phyloP scores from a whole-genome alignment of 768 basidiomycete species.

The Xanthoconium stramineum region DNA sequence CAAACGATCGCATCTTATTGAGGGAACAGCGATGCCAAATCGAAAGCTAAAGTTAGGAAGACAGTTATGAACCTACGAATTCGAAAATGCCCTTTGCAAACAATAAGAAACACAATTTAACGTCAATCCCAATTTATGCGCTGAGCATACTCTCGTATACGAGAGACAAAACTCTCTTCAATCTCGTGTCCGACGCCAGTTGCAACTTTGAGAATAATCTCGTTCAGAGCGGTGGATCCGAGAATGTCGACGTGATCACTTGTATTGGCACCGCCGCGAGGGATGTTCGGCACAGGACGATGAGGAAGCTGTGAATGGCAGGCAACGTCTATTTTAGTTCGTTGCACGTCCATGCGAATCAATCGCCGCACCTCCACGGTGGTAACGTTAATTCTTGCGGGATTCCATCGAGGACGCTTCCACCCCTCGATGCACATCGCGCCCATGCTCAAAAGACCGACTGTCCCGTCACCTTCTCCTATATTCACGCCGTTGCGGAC shows the following conservation, averaged over 20 bases:
- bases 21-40: slow-evolving; percentile 4
- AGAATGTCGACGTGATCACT: slow-evolving; percentile 87
- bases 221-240: slow-evolving; percentile 78
- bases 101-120: slow-evolving; percentile 5
- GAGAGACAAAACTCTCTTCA: slow-evolving; percentile 65
- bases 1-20: background rate
- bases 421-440: slow-evolving; percentile 98
- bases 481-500: slow-evolving; percentile 84
- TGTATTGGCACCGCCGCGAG: slow-evolving; percentile 88
- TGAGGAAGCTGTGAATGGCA: slow-evolving; percentile 63
- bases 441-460: slow-evolving; percentile 78
- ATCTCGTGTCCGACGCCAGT: slow-evolving; percentile 78
- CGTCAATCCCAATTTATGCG: slow-evolving; percentile 75
- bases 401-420: slow-evolving; percentile 89
- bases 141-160: slow-evolving; percentile 71
- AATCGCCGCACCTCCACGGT: slow-evolving; percentile 71
- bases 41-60: background rate
- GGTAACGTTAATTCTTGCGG: slow-evolving; percentile 78
- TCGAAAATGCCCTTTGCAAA: background rate
- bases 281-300: slow-evolving; percentile 65
- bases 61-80: background rate
- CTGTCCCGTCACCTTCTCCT: slow-evolving; percentile 96
- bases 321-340: slow-evolving; percentile 4
- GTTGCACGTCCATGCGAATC: background rate
- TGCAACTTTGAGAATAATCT: slow-evolving; percentile 87